A percentile compares a stretch with the other conserved stretches of the same genome.
Evolutionary conservation across 2,329 filamentous ascomycete species (phyloP).

Genomic region (Laburnicola sp.): DNA sequence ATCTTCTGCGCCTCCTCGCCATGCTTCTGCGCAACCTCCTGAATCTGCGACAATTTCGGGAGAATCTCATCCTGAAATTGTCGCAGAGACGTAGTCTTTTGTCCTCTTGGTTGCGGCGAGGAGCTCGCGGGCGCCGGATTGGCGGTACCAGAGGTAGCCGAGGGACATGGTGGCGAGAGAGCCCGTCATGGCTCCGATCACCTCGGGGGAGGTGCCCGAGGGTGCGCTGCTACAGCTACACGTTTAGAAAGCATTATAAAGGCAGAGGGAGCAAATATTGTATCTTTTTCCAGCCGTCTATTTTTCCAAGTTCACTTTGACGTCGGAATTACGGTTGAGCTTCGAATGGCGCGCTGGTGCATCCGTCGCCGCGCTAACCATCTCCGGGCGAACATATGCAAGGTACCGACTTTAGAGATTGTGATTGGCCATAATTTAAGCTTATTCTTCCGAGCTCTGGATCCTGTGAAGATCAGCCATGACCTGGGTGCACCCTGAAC

Average conservation of each 20-base stretch:
- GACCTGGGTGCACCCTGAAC: too few species aligned
- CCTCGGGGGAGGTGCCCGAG: conserved; percentile 39
- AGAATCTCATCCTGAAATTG: too few species aligned
- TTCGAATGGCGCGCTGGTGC: background rate
- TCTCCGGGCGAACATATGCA: background rate
- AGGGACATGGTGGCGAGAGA: conserved; percentile 52
- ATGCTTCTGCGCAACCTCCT: conserved; percentile 67
- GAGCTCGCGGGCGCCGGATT: conserved; percentile 55
- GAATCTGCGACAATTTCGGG: conserved; percentile 66
- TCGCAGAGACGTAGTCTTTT: conserved; percentile 63
- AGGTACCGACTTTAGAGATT: background rate
- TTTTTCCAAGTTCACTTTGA: conserved; percentile 6
- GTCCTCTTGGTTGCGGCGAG: conserved; percentile 58
- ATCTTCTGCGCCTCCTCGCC: conserved; percentile 70
- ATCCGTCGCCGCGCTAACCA: background rate
- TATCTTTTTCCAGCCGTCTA: conserved; percentile 1
- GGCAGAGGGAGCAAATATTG: background rate
- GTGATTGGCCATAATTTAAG: conserved; percentile 1
- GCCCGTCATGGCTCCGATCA: conserved; percentile 56
- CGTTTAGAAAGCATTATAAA: conserved; percentile 39
- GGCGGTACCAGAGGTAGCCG: conserved; percentile 58
- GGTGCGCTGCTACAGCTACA: conserved; percentile 32
- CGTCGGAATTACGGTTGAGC: conserved; percentile 5
- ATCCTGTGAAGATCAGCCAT: background rate
- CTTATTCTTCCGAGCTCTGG: background rate